Evolutionary conservation across 148 eudicot genomes (phyloP), one percentile per base, ranked within the genome.

Genomic region (Diospyros kaki): DNA sequence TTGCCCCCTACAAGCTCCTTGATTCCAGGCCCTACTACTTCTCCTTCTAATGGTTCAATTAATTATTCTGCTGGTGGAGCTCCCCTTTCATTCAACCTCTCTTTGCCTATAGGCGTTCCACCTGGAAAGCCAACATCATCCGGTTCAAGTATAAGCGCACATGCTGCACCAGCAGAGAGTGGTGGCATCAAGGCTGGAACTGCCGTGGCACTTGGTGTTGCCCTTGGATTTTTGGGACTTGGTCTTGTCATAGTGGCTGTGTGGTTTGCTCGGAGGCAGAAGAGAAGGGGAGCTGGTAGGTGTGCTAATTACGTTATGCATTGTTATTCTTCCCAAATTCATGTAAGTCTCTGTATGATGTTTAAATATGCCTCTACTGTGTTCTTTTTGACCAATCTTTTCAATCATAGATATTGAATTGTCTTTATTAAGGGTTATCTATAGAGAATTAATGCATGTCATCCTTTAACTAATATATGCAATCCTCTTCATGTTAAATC

Each of bases 301-400:
- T 84, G 77, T 72, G 87, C 83, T 46, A 80, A 71, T 1, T 80
- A 89, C 72, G 73, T 56, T 40, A 63, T 81, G 78, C 89, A 91
- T 69, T 86, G 91, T 72, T 89, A 83, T 67, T 89, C 97, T 74
- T 84, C 96, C 68, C 97, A 82, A 77, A 73, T 69, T 89, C 97
- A 77, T 97, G 99, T 95, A 78, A 72, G 69, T 18, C 18, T 50
- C 2, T 67, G 53, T 59, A 41, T 42, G 38, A 45, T 53, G 55
- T 74, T 69, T 12, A 65, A 46, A 39, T 12, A n/a, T 54, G 61
- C 14, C 51, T 17, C 4, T 7, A 3, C 69, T 66, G 42, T 44
- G 10, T 28, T 50, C 52, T 17, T 75, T 71, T 13, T 64, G 52
- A 58, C 55, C 64, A 10, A 83, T 83, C 73, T 63, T 68, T 73